Percentiles rank a stretch among this genome's conserved stretches.
Evolutionary conservation across 345 rosid species (phyloP).

Genomic region (Draba incana): DNA sequence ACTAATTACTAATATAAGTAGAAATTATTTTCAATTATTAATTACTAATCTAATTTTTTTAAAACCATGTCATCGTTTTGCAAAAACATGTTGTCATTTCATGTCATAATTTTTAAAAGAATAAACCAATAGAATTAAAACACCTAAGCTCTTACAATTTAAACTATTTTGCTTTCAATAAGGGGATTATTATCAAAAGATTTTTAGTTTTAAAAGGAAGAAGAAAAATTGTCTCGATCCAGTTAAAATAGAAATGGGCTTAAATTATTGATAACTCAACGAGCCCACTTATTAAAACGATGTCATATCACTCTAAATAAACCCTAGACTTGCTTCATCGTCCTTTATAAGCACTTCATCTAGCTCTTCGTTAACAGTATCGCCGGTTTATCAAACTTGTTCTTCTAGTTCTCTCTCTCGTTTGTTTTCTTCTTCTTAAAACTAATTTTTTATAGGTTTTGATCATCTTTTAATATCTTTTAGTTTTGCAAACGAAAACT

Average conservation of each 20-base stretch:
- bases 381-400: constrained; percentile 7
- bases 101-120: no score
- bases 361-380: not conserved
- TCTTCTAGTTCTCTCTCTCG: not conserved
- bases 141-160: no score
- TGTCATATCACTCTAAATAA: not conserved
- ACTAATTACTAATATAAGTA: no score
- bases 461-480: not conserved
- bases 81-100: no score
- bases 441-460: not conserved
- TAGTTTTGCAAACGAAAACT: not conserved
- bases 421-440: no score
- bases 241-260: constrained; percentile 18
- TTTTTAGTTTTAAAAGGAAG: no score
- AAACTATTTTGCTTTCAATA: no score
- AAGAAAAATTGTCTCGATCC: not conserved
- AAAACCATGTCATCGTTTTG: no score
- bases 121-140: no score
- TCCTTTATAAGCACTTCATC: not conserved
- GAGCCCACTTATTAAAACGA: not conserved
- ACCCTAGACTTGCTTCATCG: constrained; percentile 19
- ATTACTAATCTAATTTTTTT: no score
- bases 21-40: no score
- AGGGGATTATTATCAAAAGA: no score
- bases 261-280: not conserved